Evolutionary conservation across 441 rosid genomes (phyloP).

Genomic region (Erysimum cheiri): DNA sequence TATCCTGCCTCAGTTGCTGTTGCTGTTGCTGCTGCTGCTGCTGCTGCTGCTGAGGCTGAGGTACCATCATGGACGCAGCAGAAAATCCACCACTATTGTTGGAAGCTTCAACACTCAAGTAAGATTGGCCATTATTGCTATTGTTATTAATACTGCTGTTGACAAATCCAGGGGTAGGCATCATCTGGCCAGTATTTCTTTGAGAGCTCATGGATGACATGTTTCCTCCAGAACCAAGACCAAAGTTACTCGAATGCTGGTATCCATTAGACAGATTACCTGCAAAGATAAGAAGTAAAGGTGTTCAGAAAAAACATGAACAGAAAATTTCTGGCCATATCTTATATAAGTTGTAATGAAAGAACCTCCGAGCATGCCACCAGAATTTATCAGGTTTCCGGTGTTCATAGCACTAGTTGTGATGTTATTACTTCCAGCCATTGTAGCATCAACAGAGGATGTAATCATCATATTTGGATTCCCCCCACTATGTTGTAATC

Average conservation of each 20-base stretch:
- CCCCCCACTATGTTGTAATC: conserved; percentile 75
- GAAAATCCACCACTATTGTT: conserved; percentile 73
- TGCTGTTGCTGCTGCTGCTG: conserved; percentile 73
- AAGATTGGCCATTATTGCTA: conserved; percentile 60
- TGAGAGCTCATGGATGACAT: conserved; percentile 72
- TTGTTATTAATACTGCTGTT: conserved; percentile 49
- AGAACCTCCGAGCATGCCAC: conserved; percentile 65
- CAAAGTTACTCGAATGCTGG: conserved; percentile 77
- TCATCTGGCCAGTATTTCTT: conserved; percentile 88
- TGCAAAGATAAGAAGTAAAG: conserved; percentile 45
- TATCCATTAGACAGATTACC: conserved; percentile 84
- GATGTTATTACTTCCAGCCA: conserved; percentile 63
- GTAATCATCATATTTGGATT: conserved; percentile 67
- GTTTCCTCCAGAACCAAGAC: conserved; percentile 80
- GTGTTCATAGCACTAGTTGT: conserved; percentile 59
- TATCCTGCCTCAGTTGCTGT: conserved; percentile 77
- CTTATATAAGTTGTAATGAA: conserved; percentile 53
- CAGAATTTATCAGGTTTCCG: conserved; percentile 61
- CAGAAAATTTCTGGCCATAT: conserved; percentile 3
- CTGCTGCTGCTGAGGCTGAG: conserved; percentile 72
- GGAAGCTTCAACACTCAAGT: conserved; percentile 69
- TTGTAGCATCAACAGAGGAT: conserved; percentile 70
- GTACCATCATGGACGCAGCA: conserved; percentile 63
- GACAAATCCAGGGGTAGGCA: conserved; percentile 95
- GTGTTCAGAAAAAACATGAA: conserved; percentile 27